Conservation (phyloP, 257 asterid genomes). For the Gardenia jasminoides region DNA sequence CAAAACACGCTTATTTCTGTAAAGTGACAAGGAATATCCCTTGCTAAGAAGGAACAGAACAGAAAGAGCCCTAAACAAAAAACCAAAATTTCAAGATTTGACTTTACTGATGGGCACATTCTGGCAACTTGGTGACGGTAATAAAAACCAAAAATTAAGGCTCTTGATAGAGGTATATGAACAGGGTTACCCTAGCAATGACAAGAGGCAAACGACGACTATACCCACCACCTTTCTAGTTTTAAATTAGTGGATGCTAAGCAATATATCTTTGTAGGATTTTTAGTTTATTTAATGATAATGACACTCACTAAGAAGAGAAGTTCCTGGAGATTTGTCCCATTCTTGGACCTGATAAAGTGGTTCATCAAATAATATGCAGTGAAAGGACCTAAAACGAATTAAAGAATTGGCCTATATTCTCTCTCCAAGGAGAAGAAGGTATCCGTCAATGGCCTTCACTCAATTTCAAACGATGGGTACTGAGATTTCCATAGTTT, state of each 20-base stretch:
- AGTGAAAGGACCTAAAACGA: slow-evolving; percentile 1
- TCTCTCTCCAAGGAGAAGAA: slow-evolving; percentile 27
- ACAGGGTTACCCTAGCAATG: slow-evolving; percentile 18
- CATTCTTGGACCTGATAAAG: slow-evolving; percentile 24
- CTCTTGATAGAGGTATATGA: slow-evolving; percentile 13
- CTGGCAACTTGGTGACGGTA: slow-evolving; percentile 15
- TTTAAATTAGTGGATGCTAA: slow-evolving; percentile 9
- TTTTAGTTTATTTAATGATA: slow-evolving; percentile 26
- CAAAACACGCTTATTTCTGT: slow-evolving; percentile 20
- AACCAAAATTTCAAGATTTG: slow-evolving; percentile 19
- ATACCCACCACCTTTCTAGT: slow-evolving; percentile 7
- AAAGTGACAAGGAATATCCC: slow-evolving; percentile 28
- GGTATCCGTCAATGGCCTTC: slow-evolving; percentile 13
- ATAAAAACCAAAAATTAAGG: slow-evolving; percentile 17
- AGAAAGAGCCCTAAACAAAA: slow-evolving; percentile 26
- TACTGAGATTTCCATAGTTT: slow-evolving; percentile 3
- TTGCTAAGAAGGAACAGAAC: slow-evolving; percentile 23
- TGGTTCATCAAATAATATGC: slow-evolving; percentile 16
- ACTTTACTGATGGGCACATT: slow-evolving; percentile 19
- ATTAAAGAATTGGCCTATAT: slow-evolving; percentile 16
- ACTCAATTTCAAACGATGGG: slow-evolving; percentile 2
- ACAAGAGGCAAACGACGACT: slow-evolving; percentile 37
- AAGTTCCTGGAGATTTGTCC: slow-evolving; percentile 29
- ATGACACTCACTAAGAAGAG: slow-evolving; percentile 42
- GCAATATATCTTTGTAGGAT: slow-evolving; percentile 4